Evolutionary conservation across 495 filamentous ascomycete genomes (phyloP).

Genomic region (Aspergillus hancockii): DNA sequence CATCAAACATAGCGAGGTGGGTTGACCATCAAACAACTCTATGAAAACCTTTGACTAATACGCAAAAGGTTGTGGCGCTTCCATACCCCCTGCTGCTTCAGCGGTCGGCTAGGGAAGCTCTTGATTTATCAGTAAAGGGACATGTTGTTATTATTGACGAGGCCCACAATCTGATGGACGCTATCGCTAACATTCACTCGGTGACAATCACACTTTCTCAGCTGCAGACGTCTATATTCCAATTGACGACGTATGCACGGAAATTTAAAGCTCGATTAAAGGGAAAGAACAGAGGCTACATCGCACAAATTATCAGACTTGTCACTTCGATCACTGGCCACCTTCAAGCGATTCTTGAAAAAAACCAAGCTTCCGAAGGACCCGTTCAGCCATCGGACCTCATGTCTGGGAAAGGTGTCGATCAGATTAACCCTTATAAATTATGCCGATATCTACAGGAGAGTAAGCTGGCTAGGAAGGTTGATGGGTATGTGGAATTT

Average conservation of each 20-base stretch:
- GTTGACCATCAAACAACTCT: constrained; percentile 12
- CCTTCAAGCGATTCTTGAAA: constrained; percentile 50
- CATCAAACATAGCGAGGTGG: constrained; percentile 76
- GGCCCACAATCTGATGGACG: constrained; percentile 97
- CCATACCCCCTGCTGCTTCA: constrained; percentile 92
- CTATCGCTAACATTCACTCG: constrained; percentile 85
- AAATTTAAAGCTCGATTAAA: constrained; percentile 85
- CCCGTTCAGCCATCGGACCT: constrained; percentile 67
- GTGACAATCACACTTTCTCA: constrained; percentile 72
- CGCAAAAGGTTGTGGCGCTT: constrained; percentile 79
- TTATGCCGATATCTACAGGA: constrained; percentile 83
- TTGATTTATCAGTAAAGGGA: constrained; percentile 80
- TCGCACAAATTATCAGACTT: constrained; percentile 81
- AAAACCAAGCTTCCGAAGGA: constrained; percentile 55
- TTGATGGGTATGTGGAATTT: constrained; percentile 79
- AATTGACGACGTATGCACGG: constrained; percentile 79
- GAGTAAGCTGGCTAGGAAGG: constrained; percentile 91
- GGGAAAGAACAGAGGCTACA: constrained; percentile 90
- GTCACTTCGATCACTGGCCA: constrained; percentile 72
- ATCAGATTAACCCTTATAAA: constrained; percentile 93
- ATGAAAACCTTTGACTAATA: constrained; percentile 16
- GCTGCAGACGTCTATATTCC: constrained; percentile 66
- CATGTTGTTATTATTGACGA: constrained; percentile 95
- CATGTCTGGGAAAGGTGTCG: constrained; percentile 81
- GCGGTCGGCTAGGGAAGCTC: constrained; percentile 82